A percentile compares a stretch with the other conserved stretches of the same genome.
Conservation (phyloP, 305 asterid genomes). For the Andrographis paniculata region DNA sequence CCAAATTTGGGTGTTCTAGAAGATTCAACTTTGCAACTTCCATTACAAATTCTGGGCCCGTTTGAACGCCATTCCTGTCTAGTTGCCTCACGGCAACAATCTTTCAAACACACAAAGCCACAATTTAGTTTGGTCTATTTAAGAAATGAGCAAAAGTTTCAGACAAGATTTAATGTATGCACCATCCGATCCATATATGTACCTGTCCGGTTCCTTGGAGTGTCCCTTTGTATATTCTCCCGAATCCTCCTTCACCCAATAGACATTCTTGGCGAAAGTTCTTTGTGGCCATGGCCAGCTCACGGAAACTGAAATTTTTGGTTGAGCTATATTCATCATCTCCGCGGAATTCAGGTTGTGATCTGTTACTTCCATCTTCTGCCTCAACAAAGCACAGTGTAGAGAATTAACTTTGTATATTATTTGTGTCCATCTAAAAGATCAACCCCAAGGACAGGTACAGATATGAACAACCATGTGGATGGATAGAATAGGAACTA, state of each 20-base stretch:
- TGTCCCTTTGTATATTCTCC: slow-evolving; percentile 68
- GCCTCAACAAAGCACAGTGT: slow-evolving; percentile 13
- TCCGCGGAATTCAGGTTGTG: slow-evolving; percentile 9
- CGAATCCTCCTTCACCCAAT: slow-evolving; percentile 79
- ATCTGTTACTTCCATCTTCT: slow-evolving; percentile 18
- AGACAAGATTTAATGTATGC: not conserved
- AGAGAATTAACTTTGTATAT: not conserved
- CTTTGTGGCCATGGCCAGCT: slow-evolving; percentile 84
- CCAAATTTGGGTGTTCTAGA: slow-evolving; percentile 62
- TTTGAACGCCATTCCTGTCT: slow-evolving; percentile 66
- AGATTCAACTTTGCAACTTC: slow-evolving; percentile 55
- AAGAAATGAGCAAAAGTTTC: not conserved
- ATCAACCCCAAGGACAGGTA: no score
- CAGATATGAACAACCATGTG: no score
- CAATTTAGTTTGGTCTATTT: not conserved
- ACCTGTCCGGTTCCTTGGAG: slow-evolving; percentile 62
- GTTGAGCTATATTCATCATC: slow-evolving; percentile 16
- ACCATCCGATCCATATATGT: no score
- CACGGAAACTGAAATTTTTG: slow-evolving; percentile 72
- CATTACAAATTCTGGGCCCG: slow-evolving; percentile 52
- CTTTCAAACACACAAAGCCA: slow-evolving; percentile 23
- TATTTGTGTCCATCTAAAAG: no score
- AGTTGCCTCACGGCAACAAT: slow-evolving; percentile 76
- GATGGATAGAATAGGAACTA: no score
- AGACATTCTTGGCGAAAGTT: slow-evolving; percentile 74